A percentile compares a stretch with the other conserved stretches of the same genome.
Conservation (phyloP, 192 early-diverging fungal species). For the Backusella psychrophila region DNA sequence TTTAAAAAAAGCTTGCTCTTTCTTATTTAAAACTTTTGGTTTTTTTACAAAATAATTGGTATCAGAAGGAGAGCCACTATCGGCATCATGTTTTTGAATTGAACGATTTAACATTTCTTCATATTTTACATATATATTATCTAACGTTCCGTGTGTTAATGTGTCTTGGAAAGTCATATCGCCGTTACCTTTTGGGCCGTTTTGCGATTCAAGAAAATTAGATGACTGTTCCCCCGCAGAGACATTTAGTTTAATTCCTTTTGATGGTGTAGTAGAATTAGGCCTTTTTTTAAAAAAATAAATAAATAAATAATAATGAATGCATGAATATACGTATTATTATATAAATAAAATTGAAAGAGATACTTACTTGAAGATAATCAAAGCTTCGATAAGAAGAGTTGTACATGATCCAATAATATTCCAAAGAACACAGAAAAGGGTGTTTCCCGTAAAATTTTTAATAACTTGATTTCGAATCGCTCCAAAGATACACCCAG, state of each 20-base stretch:
- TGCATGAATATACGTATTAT: too few relatives aligned
- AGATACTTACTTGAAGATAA: constrained; percentile 17
- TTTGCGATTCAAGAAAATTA: background rate
- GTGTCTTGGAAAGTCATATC: constrained; percentile 3
- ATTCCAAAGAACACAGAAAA: constrained; percentile 3
- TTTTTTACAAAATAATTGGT: too few relatives aligned
- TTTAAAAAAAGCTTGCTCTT: too few relatives aligned
- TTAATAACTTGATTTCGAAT: constrained; percentile 13
- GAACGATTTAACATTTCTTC: background rate
- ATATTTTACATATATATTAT: background rate
- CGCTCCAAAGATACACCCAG: constrained; percentile 26
- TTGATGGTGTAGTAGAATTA: background rate
- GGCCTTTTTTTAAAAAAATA: background rate
- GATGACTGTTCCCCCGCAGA: background rate
- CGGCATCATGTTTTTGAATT: too few relatives aligned
- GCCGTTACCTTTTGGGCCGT: background rate
- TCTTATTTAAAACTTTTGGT: too few relatives aligned
- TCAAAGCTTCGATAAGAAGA: constrained; percentile 15
- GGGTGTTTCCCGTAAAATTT: background rate
- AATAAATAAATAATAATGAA: too few relatives aligned
- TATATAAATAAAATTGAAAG: too few relatives aligned
- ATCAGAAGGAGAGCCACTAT: too few relatives aligned
- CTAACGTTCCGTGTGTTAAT: background rate
- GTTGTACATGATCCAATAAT: constrained; percentile 12
- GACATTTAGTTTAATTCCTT: background rate